phyloP scores from a whole-genome alignment of 495 filamentous ascomycete species.

The Trichoderma erinaceum region DNA sequence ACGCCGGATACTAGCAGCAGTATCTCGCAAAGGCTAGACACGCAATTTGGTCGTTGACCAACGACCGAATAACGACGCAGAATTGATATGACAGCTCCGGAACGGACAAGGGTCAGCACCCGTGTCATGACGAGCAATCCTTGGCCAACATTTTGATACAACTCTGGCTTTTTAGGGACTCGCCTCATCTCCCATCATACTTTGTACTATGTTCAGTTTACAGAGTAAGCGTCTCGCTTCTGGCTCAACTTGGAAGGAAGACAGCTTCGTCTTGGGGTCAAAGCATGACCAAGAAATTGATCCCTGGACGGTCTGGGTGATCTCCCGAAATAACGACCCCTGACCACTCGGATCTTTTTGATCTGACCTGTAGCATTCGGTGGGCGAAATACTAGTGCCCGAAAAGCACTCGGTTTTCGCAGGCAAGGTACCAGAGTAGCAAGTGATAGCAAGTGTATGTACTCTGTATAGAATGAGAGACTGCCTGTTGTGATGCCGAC shows the following conservation, averaged over 20 bases:
- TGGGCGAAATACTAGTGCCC: neutral
- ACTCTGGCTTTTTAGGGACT: neutral
- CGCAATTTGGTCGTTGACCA: neutral
- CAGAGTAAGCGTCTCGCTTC: neutral
- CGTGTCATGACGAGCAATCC: neutral
- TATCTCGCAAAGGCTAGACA: neutral
- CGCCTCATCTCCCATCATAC: constrained; percentile 3
- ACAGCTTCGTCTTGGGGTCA: neutral
- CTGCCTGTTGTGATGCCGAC: too few relatives aligned
- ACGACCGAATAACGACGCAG: neutral
- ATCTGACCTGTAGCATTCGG: neutral
- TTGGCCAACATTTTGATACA: neutral
- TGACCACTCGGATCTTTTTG: constrained; percentile 9
- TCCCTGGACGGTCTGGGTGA: constrained; percentile 11
- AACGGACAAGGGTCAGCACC: neutral
- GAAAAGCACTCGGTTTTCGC: too few relatives aligned
- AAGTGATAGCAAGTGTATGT: too few relatives aligned
- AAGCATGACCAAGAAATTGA: neutral
- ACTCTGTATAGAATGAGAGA: too few relatives aligned
- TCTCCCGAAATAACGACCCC: constrained; percentile 5
- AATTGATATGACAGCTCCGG: neutral
- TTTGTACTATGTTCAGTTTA: neutral
- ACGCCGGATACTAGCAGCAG: neutral
- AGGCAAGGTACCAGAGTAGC: too few relatives aligned
- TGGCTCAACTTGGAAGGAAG: neutral